Conservation (phyloP, 1,284 basidiomycete species). For the Tylopilus orsonianus region DNA sequence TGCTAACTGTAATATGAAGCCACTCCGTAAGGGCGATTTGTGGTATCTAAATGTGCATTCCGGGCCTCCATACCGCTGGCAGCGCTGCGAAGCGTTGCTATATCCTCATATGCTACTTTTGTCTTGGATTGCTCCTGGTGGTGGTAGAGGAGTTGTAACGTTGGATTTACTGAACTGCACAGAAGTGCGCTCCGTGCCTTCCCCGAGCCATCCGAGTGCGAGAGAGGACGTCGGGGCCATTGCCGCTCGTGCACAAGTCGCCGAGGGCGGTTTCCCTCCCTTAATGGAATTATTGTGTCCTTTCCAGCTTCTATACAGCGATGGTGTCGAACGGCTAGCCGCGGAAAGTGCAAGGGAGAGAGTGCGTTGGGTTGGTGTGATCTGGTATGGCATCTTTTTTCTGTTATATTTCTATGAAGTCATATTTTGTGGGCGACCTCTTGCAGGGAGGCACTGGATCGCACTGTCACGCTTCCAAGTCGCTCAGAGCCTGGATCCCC, state of each 20-base stretch:
- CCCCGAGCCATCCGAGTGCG: slow-evolving; percentile 73
- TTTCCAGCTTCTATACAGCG: slow-evolving; percentile 84
- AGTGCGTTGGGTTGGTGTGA: slow-evolving; percentile 83
- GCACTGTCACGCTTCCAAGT: slow-evolving; percentile 49
- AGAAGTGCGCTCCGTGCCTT: slow-evolving; percentile 77
- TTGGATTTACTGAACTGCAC: slow-evolving; percentile 82
- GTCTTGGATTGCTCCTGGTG: slow-evolving; percentile 78
- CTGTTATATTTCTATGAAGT: not conserved
- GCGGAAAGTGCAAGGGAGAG: slow-evolving; percentile 81
- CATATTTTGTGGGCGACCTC: slow-evolving; percentile 8
- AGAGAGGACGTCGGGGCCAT: slow-evolving; percentile 82
- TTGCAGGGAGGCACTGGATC: slow-evolving; percentile 65
- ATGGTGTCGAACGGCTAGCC: slow-evolving; percentile 82
- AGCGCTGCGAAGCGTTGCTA: slow-evolving; percentile 79
- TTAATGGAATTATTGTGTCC: slow-evolving; percentile 76
- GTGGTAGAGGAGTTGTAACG: slow-evolving; percentile 77
- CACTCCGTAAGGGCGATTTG: slow-evolving; percentile 75
- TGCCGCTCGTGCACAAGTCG: slow-evolving; percentile 65
- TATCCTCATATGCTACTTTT: slow-evolving; percentile 79
- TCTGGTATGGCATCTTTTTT: slow-evolving; percentile 60
- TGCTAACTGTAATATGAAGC: slow-evolving; percentile 46
- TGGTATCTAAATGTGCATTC: slow-evolving; percentile 92
- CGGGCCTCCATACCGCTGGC: slow-evolving; percentile 76
- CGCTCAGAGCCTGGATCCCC: slow-evolving; percentile 61
- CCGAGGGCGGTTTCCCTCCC: slow-evolving; percentile 43